These are phyloP conservation scores for Cladosporium colombiae DNA, from an alignment of 2,329 filamentous ascomycete genomes.

Conservation along the genomic window DNA sequence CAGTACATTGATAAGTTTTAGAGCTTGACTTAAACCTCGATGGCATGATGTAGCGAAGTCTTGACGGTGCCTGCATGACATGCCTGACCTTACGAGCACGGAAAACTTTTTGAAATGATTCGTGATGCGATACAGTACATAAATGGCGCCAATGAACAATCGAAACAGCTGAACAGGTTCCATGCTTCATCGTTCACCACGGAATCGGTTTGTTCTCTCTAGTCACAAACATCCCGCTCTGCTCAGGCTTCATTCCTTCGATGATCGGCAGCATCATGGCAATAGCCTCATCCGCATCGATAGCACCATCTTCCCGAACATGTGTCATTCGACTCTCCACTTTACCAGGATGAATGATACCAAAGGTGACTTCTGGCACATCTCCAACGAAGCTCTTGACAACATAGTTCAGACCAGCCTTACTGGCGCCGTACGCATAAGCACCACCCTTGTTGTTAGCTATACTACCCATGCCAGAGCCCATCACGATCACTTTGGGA, in stretches of 20 bases:
- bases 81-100: neutral
- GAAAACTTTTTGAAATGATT: neutral
- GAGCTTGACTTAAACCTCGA: neutral
- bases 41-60: neutral
- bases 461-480: constrained; percentile 18
- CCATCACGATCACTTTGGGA: constrained; percentile 17
- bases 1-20: neutral
- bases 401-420: constrained; percentile 18
- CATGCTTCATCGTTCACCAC: neutral
- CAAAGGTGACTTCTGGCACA: constrained; percentile 16
- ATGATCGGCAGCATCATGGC: constrained; percentile 19
- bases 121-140: neutral
- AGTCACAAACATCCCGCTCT: constrained; percentile 18
- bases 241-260: constrained; percentile 3
- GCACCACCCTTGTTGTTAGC: constrained; percentile 18
- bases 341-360: constrained; percentile 18
- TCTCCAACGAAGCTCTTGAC: constrained; percentile 17
- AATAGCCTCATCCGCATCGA: constrained; percentile 17
- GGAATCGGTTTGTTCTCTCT: constrained; percentile 16
- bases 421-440: constrained; percentile 19
- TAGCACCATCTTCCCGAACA: constrained; percentile 14
- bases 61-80: neutral
- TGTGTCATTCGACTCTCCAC: constrained; percentile 20
- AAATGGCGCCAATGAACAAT: neutral
- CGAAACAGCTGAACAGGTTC: neutral